Conservation (phyloP, 2,329 filamentous ascomycete species). For the Plenodomus tracheiphilus region DNA sequence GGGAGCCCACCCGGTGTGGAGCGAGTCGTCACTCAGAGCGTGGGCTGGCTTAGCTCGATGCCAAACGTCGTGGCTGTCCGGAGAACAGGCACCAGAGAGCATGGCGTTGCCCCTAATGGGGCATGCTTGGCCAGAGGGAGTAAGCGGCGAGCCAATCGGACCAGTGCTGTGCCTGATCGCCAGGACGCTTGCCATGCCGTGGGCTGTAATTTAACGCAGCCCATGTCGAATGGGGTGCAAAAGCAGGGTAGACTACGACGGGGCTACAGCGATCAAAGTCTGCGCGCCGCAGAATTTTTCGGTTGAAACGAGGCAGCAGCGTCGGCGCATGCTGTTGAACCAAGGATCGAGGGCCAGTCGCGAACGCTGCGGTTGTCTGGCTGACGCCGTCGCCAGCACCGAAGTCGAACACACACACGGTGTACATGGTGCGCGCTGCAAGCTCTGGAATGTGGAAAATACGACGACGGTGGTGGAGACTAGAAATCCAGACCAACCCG, state of each 20-base stretch:
- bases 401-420: constrained; percentile 3
- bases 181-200: constrained; percentile 21
- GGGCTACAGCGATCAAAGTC: constrained; percentile 23
- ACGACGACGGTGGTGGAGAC: constrained; percentile 3
- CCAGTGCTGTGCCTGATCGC: constrained; percentile 37
- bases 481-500: constrained; percentile 19
- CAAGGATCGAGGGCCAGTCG: background rate
- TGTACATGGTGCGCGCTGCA: background rate
- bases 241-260: constrained; percentile 37
- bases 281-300: constrained; percentile 26
- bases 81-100: constrained; percentile 30
- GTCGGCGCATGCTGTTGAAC: constrained; percentile 14
- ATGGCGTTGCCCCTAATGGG: constrained; percentile 24
- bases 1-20: constrained; percentile 31
- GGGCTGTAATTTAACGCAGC: constrained; percentile 29
- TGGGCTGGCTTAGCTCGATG: constrained; percentile 35
- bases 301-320: constrained; percentile 15
- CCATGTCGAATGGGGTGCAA: constrained; percentile 29
- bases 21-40: constrained; percentile 41
- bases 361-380: constrained; percentile 8
- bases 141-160: constrained; percentile 35
- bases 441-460: no score
- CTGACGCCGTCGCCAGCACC: constrained; percentile 5
- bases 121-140: constrained; percentile 20
- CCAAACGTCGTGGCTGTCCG: constrained; percentile 39